Evolutionary conservation across 148 eudicot species (phyloP).

Genomic region (Arctostaphylos glauca): DNA sequence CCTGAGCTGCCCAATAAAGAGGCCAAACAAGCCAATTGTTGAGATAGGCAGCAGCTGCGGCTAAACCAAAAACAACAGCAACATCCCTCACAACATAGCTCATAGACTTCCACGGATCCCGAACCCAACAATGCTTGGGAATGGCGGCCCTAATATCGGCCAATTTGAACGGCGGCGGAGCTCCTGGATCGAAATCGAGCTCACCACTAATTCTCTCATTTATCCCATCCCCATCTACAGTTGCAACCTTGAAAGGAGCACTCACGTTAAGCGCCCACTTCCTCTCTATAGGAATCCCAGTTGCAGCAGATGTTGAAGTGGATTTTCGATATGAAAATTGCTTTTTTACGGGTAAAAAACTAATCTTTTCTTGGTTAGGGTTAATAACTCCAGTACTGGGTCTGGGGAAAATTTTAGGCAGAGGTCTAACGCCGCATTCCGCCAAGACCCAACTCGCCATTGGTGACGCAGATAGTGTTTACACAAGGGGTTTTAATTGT

Average conservation of each 20-base stretch:
- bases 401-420: conserved; percentile 41
- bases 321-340: conserved; percentile 24
- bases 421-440: conserved; percentile 70
- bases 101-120: conserved; percentile 43
- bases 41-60: conserved; percentile 17
- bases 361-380: conserved; percentile 29
- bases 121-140: conserved; percentile 49
- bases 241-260: conserved; percentile 19
- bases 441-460: conserved; percentile 85
- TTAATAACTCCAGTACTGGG: conserved; percentile 38
- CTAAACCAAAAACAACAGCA: conserved; percentile 27
- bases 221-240: conserved; percentile 18
- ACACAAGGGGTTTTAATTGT: background rate
- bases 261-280: conserved; percentile 16
- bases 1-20: conserved; percentile 34
- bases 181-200: conserved; percentile 28
- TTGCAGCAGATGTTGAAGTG: conserved; percentile 33
- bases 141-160: conserved; percentile 43
- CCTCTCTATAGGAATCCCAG: conserved; percentile 24
- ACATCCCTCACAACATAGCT: conserved; percentile 36
- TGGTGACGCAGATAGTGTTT: conserved; percentile 12
- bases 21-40: conserved; percentile 34
- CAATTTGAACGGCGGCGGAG: conserved; percentile 37
- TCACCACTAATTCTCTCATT: conserved; percentile 23
- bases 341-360: conserved; percentile 20